These are phyloP conservation scores for Naganishia antarctica DNA, from an alignment of 768 basidiomycete genomes.

Conservation along the genomic window DNA sequence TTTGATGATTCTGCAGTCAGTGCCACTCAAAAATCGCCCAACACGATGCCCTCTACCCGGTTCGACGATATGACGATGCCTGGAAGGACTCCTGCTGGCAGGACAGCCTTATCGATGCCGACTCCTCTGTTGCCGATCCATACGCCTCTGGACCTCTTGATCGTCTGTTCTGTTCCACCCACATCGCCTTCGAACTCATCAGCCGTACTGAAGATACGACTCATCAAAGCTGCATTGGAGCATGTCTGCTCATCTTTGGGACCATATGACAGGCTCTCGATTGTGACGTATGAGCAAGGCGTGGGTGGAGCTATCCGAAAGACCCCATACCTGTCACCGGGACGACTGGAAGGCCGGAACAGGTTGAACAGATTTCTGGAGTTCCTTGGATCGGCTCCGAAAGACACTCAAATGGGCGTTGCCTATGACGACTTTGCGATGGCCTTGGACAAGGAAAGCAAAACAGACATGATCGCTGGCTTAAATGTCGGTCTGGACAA, in stretches of 20 bases:
- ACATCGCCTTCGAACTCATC: conserved; percentile 59
- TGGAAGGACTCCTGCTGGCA: background rate
- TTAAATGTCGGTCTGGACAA: conserved; percentile 96
- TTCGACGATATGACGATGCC: background rate
- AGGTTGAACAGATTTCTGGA: conserved; percentile 75
- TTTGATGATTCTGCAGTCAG: conserved; percentile 18
- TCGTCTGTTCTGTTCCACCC: conserved; percentile 81
- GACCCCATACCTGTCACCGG: conserved; percentile 82
- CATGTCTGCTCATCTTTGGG: conserved; percentile 75
- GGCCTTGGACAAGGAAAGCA: conserved; percentile 76
- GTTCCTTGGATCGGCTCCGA: conserved; percentile 53
- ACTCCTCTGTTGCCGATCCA: conserved; percentile 74
- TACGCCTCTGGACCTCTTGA: conserved; percentile 83
- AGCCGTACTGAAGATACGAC: conserved; percentile 74
- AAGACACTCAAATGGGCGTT: conserved; percentile 41
- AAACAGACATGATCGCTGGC: conserved; percentile 96
- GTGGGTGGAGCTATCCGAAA: conserved; percentile 73
- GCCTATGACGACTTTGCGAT: conserved; percentile 64
- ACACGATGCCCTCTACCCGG: background rate
- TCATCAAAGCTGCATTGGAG: conserved; percentile 81
- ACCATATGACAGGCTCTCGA: conserved; percentile 70
- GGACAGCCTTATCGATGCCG: conserved; percentile 43
- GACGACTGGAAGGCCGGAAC: conserved; percentile 63
- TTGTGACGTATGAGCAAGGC: conserved; percentile 92
- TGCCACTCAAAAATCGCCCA: conserved; percentile 62